Evolutionary conservation across 2,329 filamentous ascomycete genomes (phyloP).

Genomic region (Camptophora hylomeconis): DNA sequence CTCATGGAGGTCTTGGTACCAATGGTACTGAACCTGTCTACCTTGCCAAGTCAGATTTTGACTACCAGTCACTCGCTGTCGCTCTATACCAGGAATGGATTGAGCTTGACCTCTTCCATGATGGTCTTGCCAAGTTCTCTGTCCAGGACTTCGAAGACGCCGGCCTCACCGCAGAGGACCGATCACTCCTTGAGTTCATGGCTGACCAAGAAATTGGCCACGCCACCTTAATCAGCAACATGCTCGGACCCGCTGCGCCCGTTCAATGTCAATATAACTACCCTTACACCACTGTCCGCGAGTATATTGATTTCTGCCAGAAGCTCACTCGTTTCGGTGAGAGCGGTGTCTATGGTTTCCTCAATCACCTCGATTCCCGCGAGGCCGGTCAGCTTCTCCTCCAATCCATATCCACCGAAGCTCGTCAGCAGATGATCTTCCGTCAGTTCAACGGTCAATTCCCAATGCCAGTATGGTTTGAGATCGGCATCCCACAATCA

Average conservation of each 20-base stretch:
- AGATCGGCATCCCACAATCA: constrained; percentile 65
- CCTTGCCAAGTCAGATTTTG: constrained; percentile 75
- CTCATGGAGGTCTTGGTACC: constrained; percentile 60
- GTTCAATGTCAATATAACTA: constrained; percentile 73
- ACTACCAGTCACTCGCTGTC: constrained; percentile 64
- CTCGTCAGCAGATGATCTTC: constrained; percentile 74
- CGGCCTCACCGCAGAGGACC: constrained; percentile 56
- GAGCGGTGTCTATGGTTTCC: constrained; percentile 67
- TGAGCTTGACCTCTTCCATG: constrained; percentile 70
- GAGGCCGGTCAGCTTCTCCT: constrained; percentile 60
- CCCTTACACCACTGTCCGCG: constrained; percentile 58
- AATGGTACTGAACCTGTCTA: constrained; percentile 51
- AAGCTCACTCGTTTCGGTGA: constrained; percentile 75
- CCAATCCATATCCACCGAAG: constrained; percentile 66
- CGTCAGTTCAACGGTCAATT: constrained; percentile 69
- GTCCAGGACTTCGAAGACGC: constrained; percentile 56
- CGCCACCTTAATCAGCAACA: constrained; percentile 62
- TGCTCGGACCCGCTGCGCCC: constrained; percentile 56
- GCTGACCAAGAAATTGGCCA: constrained; percentile 64
- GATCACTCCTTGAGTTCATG: constrained; percentile 64
- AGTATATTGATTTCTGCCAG: constrained; percentile 74
- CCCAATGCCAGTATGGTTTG: constrained; percentile 74
- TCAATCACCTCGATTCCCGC: constrained; percentile 63
- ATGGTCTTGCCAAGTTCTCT: constrained; percentile 57
- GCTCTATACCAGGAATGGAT: constrained; percentile 75